Conservation (phyloP, 495 filamentous ascomycete species). For the Lepidopterella palustris region DNA sequence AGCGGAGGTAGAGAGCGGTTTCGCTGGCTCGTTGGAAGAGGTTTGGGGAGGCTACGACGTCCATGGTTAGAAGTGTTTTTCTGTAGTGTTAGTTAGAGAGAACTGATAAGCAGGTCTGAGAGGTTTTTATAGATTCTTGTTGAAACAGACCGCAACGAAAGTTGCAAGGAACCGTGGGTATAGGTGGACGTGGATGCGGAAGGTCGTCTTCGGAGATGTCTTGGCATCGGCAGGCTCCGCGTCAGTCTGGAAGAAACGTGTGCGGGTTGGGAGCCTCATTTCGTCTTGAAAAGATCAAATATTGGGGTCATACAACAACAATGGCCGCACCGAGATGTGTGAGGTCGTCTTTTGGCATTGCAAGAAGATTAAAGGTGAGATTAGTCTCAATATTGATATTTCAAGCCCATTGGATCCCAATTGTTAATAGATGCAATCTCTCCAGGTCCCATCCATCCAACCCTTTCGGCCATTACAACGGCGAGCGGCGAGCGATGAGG, state of each 20-base stretch:
- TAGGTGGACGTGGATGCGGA: neutral
- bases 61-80: constrained; percentile 10
- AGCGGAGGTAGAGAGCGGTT: constrained; percentile 29
- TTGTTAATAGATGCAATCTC: too few relatives aligned
- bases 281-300: too few relatives aligned
- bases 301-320: neutral
- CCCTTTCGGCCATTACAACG: too few relatives aligned
- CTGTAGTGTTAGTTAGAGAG: too few relatives aligned
- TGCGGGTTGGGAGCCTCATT: too few relatives aligned
- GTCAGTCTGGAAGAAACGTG: too few relatives aligned
- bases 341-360: constrained; percentile 20
- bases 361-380: constrained; percentile 27
- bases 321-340: constrained; percentile 22
- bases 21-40: constrained; percentile 32
- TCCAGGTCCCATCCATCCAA: too few relatives aligned
- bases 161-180: neutral
- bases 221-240: neutral
- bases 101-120: too few relatives aligned
- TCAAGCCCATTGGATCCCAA: too few relatives aligned
- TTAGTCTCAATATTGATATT: too few relatives aligned
- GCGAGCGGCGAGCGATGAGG: too few relatives aligned
- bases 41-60: constrained; percentile 5
- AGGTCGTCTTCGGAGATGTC: neutral
- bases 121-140: too few relatives aligned
- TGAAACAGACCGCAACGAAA: neutral